Evolutionary conservation across 2,329 filamentous ascomycete genomes (phyloP), one percentile per base, ranked within the genome.

Genomic region (Trichothecium sympodiale): DNA sequence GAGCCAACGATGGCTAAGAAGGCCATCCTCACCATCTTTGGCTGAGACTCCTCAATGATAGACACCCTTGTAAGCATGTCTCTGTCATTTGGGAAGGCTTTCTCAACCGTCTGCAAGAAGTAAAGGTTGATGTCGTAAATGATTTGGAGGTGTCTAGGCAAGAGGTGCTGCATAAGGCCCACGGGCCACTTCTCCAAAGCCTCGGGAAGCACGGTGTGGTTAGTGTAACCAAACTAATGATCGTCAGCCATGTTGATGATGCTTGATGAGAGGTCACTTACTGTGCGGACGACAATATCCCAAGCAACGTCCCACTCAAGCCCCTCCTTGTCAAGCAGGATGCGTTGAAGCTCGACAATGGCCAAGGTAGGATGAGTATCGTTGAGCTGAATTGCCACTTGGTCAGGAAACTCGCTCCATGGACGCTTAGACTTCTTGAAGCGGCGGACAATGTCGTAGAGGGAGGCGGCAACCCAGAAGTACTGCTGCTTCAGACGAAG

Each of bases 171-270:
- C 52, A 98, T 64, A 40, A 98, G 65, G 31, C 85, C 83, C 26
- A 98, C 89, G 2, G 89, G 88, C 91, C 91, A 98, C 64, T 96
- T 98, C 74, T 98, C 91, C 32, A 96, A 66, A 17, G 91, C 91
- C 60, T 98, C 91, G 1, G 91, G 89, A 34, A 98, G 77, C 37
- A 98, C 91, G 0, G 91, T 98, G 62, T 98, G 91, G 62, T 98
- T 98, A 44, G 91, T 96, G 66, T 98, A 98, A 44, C 89, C 86
- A 53, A 98, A 98, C 62, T 69, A 44, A 47, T 23, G 13, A 17
- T n/a, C 14, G n/a, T 32, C 17, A 32, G 26, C 25, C 6, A 30
- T 30, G 13, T 13, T 30, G 6, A 14, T 6, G 18, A 8, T 10
- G 26, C 14, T 43, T 51, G 8, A 15, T 14, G 10, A 3, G 23